Base-by-base conservation (phyloP, 768 basidiomycete species). In the Lactarius deliciosus region DNA sequence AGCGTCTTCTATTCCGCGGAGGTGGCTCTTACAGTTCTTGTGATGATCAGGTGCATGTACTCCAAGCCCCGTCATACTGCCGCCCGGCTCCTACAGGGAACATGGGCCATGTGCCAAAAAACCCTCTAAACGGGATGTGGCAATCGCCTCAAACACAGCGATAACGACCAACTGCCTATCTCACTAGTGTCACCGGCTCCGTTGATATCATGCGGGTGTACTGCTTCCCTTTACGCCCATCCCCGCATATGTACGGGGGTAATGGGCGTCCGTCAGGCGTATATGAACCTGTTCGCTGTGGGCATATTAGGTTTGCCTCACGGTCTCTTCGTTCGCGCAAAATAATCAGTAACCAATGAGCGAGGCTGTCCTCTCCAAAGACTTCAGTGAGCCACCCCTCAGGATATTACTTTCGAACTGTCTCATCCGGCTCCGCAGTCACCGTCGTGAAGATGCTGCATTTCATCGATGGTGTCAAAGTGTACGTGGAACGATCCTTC, bases 401-500 rank as follows among this genome's bases (percentile, higher is more conserved):
- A 10, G n/a, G 11, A 20, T 13, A 15, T 9, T 11, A 20, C 16
- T 13, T 10, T n/a, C 4, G 4, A 5, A 16, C 20, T 1, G 13
- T 13, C 25, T 60, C n/a, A 65, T 32, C 50, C 16, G 9, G n/a
- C 25, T 16, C 38, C 22, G 25, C 20, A 65, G 65, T 65, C 53
- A 61, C 60, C 9, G 65, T 65, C 0, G 65, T 65, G 30, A 65
- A 65, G 59, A 20, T 57, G 22, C 41, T 61, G 13, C 65, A 65
- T 40, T 65, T 65, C 25, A 57, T 61, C 18, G 65, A 65, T 32
- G 65, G 65, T 1, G 34, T 61, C 41, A 65, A 65, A 18, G 60
- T 61, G 65, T 65, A 65, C 9, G 65, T 61, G 5, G 7, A 8
- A 3, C 11, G 25, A 7, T 40, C 32, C 32, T 34, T 34, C 32